Evolutionary conservation across 192 early-diverging fungal species (phyloP), one percentile per base, ranked within the genome.

Genomic region (Cetraspora pellucida): DNA sequence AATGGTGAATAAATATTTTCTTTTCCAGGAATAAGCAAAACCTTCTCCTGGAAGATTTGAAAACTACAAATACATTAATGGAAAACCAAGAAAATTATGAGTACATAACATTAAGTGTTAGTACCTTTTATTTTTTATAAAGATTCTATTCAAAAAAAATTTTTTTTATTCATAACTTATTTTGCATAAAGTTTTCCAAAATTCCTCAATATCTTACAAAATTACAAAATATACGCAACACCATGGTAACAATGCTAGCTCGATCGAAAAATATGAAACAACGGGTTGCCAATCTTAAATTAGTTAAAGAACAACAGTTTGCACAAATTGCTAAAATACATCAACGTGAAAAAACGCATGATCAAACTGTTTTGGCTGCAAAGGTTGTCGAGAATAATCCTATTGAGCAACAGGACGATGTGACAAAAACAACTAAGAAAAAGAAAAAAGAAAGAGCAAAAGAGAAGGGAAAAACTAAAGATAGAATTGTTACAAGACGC

Each of bases 341-440:
- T 44, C 23, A 31, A 76, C 74, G 74, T 1, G 74, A 76, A 54
- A 54, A 47, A 66, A 76, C 27, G 16, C 44, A 66, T 57, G 74
- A 76, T 76, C 45, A 76, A 55, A 76, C 74, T 23, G 61, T 76
- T 31, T 76, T 76, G 63, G 74, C 74, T 16, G 74, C 74, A 10
- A 76, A 66, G 66, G 30, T 76, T 19, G 63, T 66, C 1, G 47
- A 68, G 2, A 16, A 11, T 27, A 49, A 45, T 50, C 66, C 43
- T 16, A 10, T 45, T 50, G 10, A 21, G 11, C 9, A 47, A 16
- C 44, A 65, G n/a, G 7, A 27, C 43, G 31, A n/a, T 43, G 7
- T 27, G 49, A 54, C 30, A 55, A 65, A 31, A 64, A 54, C 9
- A 50, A 19, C 21, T 9, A 17, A 72, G 14, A 49, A 72, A 54